phyloP scores from a whole-genome alignment of 805 yeast genomes.

The Sugiyamaella marilandica region DNA sequence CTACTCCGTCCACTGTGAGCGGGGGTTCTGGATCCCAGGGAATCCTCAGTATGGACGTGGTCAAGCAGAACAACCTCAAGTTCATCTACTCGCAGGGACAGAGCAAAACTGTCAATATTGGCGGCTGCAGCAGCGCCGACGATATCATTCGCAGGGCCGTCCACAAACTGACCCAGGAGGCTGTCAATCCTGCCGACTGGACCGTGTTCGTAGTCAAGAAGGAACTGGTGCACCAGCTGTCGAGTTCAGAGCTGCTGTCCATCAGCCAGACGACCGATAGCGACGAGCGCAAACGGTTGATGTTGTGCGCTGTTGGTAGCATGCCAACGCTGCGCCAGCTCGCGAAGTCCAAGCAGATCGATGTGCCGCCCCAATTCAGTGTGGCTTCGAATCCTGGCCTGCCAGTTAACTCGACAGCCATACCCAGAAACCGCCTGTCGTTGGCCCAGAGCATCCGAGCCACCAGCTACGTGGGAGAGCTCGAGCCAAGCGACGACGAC shows the following conservation, averaged over 20 bases:
- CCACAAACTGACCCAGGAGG: conserved; percentile 40
- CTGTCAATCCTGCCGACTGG: conserved; percentile 25
- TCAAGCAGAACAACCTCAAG: conserved; percentile 43
- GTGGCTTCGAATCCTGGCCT: not conserved
- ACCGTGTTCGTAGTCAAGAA: conserved; percentile 52
- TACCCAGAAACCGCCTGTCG: not conserved
- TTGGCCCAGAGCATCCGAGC: conserved; percentile 7
- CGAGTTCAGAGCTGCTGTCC: conserved; percentile 76
- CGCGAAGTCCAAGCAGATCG: conserved; percentile 25
- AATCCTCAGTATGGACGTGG: conserved; percentile 35
- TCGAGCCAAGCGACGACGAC: not conserved
- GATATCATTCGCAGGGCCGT: conserved; percentile 68
- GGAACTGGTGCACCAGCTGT: conserved; percentile 45
- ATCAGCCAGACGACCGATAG: conserved; percentile 74
- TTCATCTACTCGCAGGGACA: conserved; percentile 75
- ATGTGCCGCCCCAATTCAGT: not conserved
- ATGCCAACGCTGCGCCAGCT: conserved; percentile 44
- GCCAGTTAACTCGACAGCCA: not conserved
- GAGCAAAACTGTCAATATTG: conserved; percentile 60
- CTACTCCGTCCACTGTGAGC: not conserved
- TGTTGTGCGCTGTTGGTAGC: conserved; percentile 61
- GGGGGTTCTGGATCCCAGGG: conserved; percentile 23
- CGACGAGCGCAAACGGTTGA: conserved; percentile 61
- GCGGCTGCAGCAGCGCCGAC: conserved; percentile 76
- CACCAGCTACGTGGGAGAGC: conserved; percentile 1